Evolutionary conservation across 805 yeast genomes (phyloP).

Genomic region (Barnettozyma pratensis): DNA sequence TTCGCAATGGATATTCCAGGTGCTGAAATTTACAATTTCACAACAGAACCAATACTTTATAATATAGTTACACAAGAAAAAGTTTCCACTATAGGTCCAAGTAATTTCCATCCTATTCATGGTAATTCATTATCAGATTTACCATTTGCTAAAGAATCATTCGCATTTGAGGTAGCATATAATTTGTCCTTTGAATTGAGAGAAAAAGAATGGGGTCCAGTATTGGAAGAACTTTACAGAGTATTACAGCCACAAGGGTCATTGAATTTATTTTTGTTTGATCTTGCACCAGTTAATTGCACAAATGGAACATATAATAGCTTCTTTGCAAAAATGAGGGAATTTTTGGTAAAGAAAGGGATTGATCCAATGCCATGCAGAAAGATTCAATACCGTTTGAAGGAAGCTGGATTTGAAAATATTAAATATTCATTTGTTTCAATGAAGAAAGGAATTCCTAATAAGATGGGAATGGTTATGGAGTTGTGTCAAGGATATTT

Average conservation of each 20-base stretch:
- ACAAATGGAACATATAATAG: conserved; percentile 9
- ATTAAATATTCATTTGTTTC: conserved; percentile 19
- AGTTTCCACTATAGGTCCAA: conserved; percentile 15
- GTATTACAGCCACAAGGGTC: conserved; percentile 17
- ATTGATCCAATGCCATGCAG: conserved; percentile 25
- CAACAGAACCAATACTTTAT: conserved; percentile 13
- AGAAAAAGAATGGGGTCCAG: conserved; percentile 20
- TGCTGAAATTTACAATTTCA: conserved; percentile 15
- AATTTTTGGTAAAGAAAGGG: conserved; percentile 10
- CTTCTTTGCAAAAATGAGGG: conserved; percentile 13
- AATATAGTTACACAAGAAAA: conserved; percentile 7
- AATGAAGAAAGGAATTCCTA: conserved; percentile 18
- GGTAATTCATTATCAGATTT: conserved; percentile 16
- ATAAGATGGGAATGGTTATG: conserved; percentile 20
- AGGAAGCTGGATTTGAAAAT: conserved; percentile 19
- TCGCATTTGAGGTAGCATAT: conserved; percentile 16
- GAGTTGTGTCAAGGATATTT: conserved; percentile 19
- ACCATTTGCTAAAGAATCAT: conserved; percentile 19
- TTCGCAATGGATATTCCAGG: conserved; percentile 23
- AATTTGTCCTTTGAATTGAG: conserved; percentile 17
- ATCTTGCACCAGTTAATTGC: conserved; percentile 19
- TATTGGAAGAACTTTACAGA: conserved; percentile 16
- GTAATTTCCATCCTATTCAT: conserved; percentile 18
- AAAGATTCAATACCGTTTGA: conserved; percentile 12
- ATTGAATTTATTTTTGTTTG: conserved; percentile 17